These are phyloP conservation scores for Trichoderma citrinoviride DNA, from an alignment of 2,329 filamentous ascomycete species.

Conservation along the genomic window DNA sequence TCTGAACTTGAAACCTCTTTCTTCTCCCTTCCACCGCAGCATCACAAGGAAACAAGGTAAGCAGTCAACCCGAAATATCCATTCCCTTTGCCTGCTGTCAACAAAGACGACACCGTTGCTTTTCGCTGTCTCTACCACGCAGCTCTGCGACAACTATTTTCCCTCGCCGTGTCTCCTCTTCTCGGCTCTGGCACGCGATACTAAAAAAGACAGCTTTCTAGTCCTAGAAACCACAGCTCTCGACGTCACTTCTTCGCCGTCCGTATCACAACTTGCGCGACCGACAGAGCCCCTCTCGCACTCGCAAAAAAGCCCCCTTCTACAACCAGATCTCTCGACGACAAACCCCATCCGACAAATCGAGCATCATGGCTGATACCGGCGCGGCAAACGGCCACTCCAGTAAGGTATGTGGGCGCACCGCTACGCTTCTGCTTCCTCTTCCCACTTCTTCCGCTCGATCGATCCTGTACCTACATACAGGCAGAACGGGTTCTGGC, in stretches of 20 bases:
- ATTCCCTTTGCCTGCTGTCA: not conserved
- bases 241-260: constrained; percentile 2
- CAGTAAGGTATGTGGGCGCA: constrained; percentile 49
- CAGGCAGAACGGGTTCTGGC: not conserved
- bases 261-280: not conserved
- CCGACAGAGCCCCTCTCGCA: constrained; percentile 1
- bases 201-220: not conserved
- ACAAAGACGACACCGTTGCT: constrained; percentile 8
- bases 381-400: constrained; percentile 45
- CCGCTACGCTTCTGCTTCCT: constrained; percentile 23
- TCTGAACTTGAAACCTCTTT: not conserved
- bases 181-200: not conserved
- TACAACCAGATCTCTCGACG: constrained; percentile 34
- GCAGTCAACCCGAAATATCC: not conserved
- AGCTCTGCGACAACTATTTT: constrained; percentile 19
- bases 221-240: constrained; percentile 8
- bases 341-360: constrained; percentile 30
- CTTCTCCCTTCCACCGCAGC: constrained; percentile 1
- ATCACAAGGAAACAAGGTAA: constrained; percentile 3
- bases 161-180: not conserved
- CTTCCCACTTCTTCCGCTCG: constrained; percentile 7
- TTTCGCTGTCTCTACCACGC: constrained; percentile 6
- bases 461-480: constrained; percentile 17
- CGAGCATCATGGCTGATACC: constrained; percentile 33
- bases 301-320: not conserved